A percentile compares a stretch with the other conserved stretches of the same genome.
phyloP scores from a whole-genome alignment of 2,329 filamentous ascomycete species.

The Celoporthe dispersa region DNA sequence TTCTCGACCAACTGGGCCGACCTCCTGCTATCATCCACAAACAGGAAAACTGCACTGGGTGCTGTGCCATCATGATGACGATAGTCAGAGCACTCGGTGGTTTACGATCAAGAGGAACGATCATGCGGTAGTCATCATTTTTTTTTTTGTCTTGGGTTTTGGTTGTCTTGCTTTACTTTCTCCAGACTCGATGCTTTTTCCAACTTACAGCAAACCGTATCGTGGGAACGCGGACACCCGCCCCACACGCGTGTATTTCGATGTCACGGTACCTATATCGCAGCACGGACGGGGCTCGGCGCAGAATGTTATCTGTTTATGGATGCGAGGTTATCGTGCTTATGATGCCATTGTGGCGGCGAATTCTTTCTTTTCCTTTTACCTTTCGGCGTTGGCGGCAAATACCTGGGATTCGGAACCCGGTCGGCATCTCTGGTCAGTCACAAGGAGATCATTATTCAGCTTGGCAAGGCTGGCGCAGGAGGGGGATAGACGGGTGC shows the following conservation, averaged over 20 bases:
- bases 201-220: not conserved
- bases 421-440: not conserved
- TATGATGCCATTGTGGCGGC: not conserved
- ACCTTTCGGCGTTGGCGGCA: not conserved
- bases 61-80: not conserved
- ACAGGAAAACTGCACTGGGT: not conserved
- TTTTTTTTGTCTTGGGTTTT: not conserved
- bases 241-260: not conserved
- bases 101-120: not conserved
- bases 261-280: conserved; percentile 2
- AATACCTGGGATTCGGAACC: not conserved
- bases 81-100: not conserved
- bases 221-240: not conserved
- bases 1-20: not conserved
- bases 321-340: not conserved
- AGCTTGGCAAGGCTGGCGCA: not conserved
- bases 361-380: not conserved
- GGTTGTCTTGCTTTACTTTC: not conserved
- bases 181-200: no score
- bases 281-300: not conserved
- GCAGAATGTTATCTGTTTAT: not conserved
- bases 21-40: not conserved
- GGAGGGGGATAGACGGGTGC: not conserved
- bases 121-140: not conserved
- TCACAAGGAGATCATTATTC: not conserved